Percentiles rank a stretch among this genome's conserved stretches.
These are phyloP conservation scores for Carex scoparia DNA, from an alignment of 176 grass and related monocot species.

Conservation along the genomic window DNA sequence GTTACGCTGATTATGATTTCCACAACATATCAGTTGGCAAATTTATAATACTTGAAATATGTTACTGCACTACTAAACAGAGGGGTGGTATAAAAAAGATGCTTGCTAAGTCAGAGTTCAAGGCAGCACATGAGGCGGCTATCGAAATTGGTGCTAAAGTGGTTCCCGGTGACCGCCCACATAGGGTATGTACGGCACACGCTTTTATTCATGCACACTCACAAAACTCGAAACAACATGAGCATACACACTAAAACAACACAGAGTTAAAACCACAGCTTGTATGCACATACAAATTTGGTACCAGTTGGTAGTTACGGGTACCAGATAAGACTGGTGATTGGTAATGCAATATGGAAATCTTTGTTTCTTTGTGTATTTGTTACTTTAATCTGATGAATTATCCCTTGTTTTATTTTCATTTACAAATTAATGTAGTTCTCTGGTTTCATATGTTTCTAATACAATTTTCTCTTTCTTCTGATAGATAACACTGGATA, in stretches of 20 bases:
- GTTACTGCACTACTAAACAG: neutral
- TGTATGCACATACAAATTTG: neutral
- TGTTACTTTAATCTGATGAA: neutral
- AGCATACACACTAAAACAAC: neutral
- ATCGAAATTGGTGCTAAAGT: neutral
- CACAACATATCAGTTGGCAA: neutral
- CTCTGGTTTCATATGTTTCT: neutral
- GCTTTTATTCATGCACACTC: too few species aligned
- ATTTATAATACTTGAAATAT: neutral
- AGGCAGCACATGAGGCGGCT: neutral
- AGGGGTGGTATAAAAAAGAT: neutral
- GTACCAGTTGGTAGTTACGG: neutral
- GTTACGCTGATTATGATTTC: neutral
- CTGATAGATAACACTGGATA: neutral
- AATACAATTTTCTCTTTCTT: neutral
- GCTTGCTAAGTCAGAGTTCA: neutral
- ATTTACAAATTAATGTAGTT: neutral
- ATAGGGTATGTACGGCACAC: neutral
- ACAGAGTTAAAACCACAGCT: neutral
- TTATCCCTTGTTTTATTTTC: neutral
- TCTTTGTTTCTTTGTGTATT: neutral
- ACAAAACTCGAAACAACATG: neutral
- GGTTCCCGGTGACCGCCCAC: neutral
- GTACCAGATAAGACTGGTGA: neutral
- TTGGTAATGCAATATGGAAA: neutral